Percentiles rank a stretch among this genome's conserved stretches.
phyloP scores from a whole-genome alignment of 2,329 filamentous ascomycete species.

The Scedosporium dehoogii region DNA sequence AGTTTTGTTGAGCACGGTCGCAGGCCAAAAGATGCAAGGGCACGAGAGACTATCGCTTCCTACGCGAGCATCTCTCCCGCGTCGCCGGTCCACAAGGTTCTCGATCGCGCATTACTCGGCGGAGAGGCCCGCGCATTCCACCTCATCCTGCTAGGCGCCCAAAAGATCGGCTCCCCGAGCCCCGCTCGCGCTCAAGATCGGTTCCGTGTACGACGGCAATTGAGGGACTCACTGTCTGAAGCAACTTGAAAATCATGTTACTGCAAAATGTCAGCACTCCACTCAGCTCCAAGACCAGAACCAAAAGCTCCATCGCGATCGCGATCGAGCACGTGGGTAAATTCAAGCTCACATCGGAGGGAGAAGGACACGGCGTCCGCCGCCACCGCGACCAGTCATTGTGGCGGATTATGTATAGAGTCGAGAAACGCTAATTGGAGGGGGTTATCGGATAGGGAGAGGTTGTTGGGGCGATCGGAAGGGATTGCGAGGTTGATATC shows the following conservation, averaged over 20 bases:
- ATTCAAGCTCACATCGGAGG: slow-evolving; percentile 37
- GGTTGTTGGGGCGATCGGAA: too few species aligned
- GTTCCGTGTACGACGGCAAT: neutral
- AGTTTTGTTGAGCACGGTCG: neutral
- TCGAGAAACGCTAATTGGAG: neutral
- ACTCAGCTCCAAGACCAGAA: neutral
- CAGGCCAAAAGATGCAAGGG: neutral
- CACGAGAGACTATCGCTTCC: neutral
- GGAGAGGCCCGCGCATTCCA: neutral
- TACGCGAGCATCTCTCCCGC: neutral
- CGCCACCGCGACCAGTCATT: slow-evolving; percentile 52
- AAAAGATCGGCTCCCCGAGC: neutral
- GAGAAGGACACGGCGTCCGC: slow-evolving; percentile 49
- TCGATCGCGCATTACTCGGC: neutral
- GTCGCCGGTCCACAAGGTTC: neutral
- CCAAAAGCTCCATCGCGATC: neutral
- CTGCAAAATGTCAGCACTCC: slow-evolving; percentile 18
- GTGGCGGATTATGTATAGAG: slow-evolving; percentile 10
- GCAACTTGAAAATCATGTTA: slow-evolving; percentile 60
- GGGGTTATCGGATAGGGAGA: too few species aligned
- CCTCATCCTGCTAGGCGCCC: neutral
- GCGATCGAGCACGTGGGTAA: neutral
- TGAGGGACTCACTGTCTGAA: slow-evolving; percentile 45
- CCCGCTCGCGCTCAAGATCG: neutral
- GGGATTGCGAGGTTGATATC: too few species aligned